These are phyloP conservation scores for Baorangia bicolor DNA, from an alignment of 768 basidiomycete species.

Conservation along the genomic window DNA sequence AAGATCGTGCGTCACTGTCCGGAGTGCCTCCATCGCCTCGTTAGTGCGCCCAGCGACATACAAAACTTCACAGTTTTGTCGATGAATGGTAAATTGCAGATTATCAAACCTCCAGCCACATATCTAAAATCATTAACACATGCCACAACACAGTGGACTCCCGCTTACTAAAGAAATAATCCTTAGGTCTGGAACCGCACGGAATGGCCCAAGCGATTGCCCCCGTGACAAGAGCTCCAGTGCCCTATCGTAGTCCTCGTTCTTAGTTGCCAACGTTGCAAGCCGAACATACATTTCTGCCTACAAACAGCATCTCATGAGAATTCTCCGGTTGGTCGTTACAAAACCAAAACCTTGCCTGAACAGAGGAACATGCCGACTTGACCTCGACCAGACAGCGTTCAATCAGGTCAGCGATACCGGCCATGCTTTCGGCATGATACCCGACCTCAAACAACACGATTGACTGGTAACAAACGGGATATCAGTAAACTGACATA, in stretches of 20 bases:
- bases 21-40: background rate
- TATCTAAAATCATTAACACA: background rate
- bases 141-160: background rate
- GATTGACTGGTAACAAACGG: background rate
- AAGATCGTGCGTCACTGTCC: background rate
- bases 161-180: background rate
- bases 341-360: constrained; percentile 1
- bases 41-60: background rate
- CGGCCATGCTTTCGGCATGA: constrained; percentile 14
- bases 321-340: background rate
- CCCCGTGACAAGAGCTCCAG: background rate
- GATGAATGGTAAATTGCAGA: background rate
- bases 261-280: background rate
- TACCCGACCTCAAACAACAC: constrained; percentile 8
- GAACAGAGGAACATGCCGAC: background rate
- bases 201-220: constrained; percentile 5
- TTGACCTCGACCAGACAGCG: constrained; percentile 1
- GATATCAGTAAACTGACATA: background rate
- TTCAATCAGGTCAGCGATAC: constrained; percentile 3
- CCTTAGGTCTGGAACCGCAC: background rate
- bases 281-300: constrained; percentile 8
- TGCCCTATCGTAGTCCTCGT: background rate
- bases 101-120: constrained; percentile 14
- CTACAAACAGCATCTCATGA: background rate
- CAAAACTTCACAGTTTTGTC: constrained; percentile 2